Evolutionary conservation across 441 rosid genomes (phyloP).

Genomic region (Pelargonium exstipulatum): DNA sequence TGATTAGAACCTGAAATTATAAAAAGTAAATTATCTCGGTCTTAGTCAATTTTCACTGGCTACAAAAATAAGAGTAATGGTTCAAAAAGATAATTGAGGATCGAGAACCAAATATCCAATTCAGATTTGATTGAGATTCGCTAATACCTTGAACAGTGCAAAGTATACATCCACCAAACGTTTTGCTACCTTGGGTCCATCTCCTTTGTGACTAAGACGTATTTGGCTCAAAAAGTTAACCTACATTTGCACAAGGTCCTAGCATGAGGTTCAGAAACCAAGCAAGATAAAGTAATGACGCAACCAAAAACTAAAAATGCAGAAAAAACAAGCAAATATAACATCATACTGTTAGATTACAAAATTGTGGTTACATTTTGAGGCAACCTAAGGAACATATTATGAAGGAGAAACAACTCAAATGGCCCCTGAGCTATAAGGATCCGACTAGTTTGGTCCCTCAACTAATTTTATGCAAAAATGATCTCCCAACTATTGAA

Average conservation of each 20-base stretch:
- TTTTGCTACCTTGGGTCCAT: slow-evolving; percentile 86
- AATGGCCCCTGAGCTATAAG: too few relatives aligned
- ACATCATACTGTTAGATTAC: neutral
- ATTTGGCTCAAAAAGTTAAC: slow-evolving; percentile 90
- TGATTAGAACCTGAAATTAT: slow-evolving; percentile 57
- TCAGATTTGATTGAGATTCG: slow-evolving; percentile 5
- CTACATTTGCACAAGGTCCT: slow-evolving; percentile 33
- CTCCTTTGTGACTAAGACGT: slow-evolving; percentile 69
- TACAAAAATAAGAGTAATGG: neutral
- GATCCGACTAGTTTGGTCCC: too few relatives aligned
- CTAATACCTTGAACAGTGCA: slow-evolving; percentile 80
- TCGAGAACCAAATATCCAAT: neutral
- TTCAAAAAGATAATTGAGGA: neutral
- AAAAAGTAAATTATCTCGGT: slow-evolving; percentile 8
- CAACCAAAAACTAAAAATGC: slow-evolving; percentile 6
- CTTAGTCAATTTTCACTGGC: slow-evolving; percentile 3
- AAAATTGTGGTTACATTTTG: neutral
- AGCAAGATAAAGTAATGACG: slow-evolving; percentile 12
- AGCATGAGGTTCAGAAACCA: slow-evolving; percentile 4
- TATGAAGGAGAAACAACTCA: neutral
- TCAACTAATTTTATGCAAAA: too few relatives aligned
- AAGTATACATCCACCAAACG: slow-evolving; percentile 87
- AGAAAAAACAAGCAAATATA: neutral
- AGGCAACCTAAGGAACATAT: neutral
- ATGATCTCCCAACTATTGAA: too few relatives aligned